These are phyloP conservation scores for Thalassiosira hispida DNA, from an alignment of 352 stramenopile species.

Conservation along the genomic window DNA sequence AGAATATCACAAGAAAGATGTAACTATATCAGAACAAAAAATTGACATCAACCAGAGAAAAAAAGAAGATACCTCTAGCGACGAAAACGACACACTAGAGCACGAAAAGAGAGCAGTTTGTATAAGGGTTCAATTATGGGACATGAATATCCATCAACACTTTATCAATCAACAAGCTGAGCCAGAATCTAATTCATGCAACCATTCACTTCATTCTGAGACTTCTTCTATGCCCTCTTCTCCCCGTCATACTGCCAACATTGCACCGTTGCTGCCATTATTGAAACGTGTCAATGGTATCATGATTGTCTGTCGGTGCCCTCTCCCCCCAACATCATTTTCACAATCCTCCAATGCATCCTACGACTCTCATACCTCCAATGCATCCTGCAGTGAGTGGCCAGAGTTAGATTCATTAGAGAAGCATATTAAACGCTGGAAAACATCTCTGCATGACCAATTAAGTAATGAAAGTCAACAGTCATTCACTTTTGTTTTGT, in stretches of 20 bases:
- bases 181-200: neutral
- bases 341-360: conserved; percentile 29
- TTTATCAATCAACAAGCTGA: conserved; percentile 4
- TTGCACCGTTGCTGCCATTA: conserved; percentile 33
- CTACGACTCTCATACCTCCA: conserved; percentile 3
- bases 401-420: conserved; percentile 34
- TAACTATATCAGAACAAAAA: conserved; percentile 5
- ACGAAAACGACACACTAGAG: neutral
- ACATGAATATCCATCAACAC: conserved; percentile 26
- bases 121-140: conserved; percentile 26
- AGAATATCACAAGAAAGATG: conserved; percentile 43
- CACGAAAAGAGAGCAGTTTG: conserved; percentile 20
- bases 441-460: conserved; percentile 12
- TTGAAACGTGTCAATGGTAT: conserved; percentile 35
- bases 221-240: neutral
- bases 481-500: conserved; percentile 18
- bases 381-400: conserved; percentile 25
- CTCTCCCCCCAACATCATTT: conserved; percentile 19
- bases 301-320: conserved; percentile 27
- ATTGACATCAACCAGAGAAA: neutral
- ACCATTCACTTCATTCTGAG: conserved; percentile 8
- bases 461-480: neutral
- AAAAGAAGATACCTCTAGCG: neutral
- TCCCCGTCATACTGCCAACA: neutral
- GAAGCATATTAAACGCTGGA: conserved; percentile 18